A percentile compares a stretch with the other conserved stretches of the same genome.
These are phyloP conservation scores for Pachyrhizus erosus DNA, from an alignment of 306 rosid species.

Conservation along the genomic window DNA sequence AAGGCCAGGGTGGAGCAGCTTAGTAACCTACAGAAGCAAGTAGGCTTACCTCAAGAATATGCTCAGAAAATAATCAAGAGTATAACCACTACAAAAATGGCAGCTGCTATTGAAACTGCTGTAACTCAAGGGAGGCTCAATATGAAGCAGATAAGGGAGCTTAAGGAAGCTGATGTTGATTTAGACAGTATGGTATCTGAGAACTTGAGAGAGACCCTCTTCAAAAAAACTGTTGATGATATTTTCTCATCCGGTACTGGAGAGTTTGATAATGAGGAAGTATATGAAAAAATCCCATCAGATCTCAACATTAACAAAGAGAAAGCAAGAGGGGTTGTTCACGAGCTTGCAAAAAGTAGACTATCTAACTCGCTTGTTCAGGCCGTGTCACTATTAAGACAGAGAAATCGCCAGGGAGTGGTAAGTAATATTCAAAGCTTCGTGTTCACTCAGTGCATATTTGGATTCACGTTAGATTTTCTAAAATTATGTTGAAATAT, in stretches of 20 bases:
- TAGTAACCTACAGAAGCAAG: slow-evolving; percentile 78
- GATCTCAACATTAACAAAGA: slow-evolving; percentile 87
- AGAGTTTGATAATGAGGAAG: slow-evolving; percentile 94
- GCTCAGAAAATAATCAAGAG: slow-evolving; percentile 95
- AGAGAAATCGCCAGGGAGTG: slow-evolving; percentile 83
- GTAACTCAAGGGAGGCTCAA: slow-evolving; percentile 89
- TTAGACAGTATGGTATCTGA: slow-evolving; percentile 89
- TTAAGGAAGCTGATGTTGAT: slow-evolving; percentile 83
- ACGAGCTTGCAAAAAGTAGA: slow-evolving; percentile 79
- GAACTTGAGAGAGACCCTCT: slow-evolving; percentile 82
- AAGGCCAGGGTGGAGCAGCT: slow-evolving; percentile 92
- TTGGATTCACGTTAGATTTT: neutral
- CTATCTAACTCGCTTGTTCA: slow-evolving; percentile 85
- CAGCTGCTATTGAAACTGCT: slow-evolving; percentile 93
- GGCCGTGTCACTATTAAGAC: slow-evolving; percentile 88
- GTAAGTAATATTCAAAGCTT: slow-evolving; percentile 47
- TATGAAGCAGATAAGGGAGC: slow-evolving; percentile 94
- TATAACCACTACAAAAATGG: slow-evolving; percentile 94
- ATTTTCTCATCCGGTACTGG: slow-evolving; percentile 98
- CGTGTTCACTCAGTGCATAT: neutral
- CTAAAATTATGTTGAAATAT: neutral
- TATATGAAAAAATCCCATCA: slow-evolving; percentile 79
- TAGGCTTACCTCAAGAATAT: slow-evolving; percentile 84
- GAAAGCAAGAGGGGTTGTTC: slow-evolving; percentile 74
- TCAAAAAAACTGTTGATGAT: slow-evolving; percentile 90